Evolutionary conservation across 225 moss, liverwort and hornwort species (phyloP).

Genomic region (Takakia lepidozioides): DNA sequence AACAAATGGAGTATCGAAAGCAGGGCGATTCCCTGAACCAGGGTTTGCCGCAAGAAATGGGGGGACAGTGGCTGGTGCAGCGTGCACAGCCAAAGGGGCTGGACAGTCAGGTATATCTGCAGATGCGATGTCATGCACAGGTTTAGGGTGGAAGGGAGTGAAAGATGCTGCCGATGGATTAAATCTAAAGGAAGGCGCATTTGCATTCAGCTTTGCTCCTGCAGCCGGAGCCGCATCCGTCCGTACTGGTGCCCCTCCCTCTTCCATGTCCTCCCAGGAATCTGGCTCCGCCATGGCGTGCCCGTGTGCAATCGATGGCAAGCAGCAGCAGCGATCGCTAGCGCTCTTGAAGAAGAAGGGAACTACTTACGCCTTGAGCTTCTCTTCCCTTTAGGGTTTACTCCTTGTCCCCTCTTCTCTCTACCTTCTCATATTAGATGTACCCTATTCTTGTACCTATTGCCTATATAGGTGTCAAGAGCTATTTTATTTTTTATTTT

Average conservation of each 20-base stretch:
- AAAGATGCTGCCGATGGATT: slow-evolving; percentile 44
- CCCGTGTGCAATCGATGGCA: too few relatives aligned
- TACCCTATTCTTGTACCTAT: too few relatives aligned
- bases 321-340: too few relatives aligned
- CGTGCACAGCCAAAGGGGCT: slow-evolving; percentile 1
- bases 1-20: slow-evolving; percentile 3
- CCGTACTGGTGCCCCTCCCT: slow-evolving; percentile 11
- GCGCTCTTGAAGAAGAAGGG: too few relatives aligned
- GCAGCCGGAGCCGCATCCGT: slow-evolving; percentile 1
- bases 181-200: slow-evolving; percentile 52
- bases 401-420: too few relatives aligned
- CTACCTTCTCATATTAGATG: too few relatives aligned
- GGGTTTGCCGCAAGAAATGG: background rate
- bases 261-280: slow-evolving; percentile 64
- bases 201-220: slow-evolving; percentile 28
- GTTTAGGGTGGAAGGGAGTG: slow-evolving; percentile 14
- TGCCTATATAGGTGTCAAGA: too few relatives aligned
- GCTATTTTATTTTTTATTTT: too few relatives aligned
- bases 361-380: too few relatives aligned
- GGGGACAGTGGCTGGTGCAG: background rate
- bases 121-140: slow-evolving; percentile 1
- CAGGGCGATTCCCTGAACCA: slow-evolving; percentile 3
- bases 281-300: slow-evolving; percentile 59
- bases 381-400: too few relatives aligned
- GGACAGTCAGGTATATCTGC: slow-evolving; percentile 1